A percentile compares a stretch with the other conserved stretches of the same genome.
Conservation (phyloP, 371 early-diverging fungal species). For the Blakeslea trispora region DNA sequence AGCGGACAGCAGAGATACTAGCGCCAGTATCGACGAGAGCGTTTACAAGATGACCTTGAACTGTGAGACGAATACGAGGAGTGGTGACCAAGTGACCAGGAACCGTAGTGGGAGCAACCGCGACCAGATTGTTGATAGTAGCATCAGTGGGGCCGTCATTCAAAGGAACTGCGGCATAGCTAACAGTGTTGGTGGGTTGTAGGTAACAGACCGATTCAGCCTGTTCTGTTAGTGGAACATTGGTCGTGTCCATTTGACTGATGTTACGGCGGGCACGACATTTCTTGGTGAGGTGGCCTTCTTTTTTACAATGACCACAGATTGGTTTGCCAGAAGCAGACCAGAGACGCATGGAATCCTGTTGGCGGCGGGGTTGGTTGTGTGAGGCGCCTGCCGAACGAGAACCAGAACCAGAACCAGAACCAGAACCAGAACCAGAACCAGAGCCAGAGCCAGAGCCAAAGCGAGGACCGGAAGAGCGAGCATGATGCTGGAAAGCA, state of each 20-base stretch:
- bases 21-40: slow-evolving; percentile 14
- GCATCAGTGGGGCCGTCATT: slow-evolving; percentile 2
- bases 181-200: neutral
- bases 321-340: slow-evolving; percentile 2
- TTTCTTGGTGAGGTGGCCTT: slow-evolving; percentile 12
- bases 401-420: no score
- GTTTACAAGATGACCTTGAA: neutral
- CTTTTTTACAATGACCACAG: slow-evolving; percentile 6
- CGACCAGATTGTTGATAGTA: neutral
- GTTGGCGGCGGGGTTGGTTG: no score
- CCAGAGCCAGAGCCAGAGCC: neutral
- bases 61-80: neutral
- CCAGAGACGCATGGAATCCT: slow-evolving; percentile 4
- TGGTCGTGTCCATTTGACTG: neutral
- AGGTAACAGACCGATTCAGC: neutral
- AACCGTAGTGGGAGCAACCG: neutral
- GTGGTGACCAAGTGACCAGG: neutral
- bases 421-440: no score
- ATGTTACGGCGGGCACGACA: neutral
- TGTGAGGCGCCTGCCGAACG: no score
- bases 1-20: neutral
- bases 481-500: slow-evolving; percentile 5
- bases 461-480: neutral
- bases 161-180: slow-evolving; percentile 10
- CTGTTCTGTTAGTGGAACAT: neutral